Evolutionary conservation across 192 early-diverging fungal genomes (phyloP).

Genomic region (Diversispora eburnea): DNA sequence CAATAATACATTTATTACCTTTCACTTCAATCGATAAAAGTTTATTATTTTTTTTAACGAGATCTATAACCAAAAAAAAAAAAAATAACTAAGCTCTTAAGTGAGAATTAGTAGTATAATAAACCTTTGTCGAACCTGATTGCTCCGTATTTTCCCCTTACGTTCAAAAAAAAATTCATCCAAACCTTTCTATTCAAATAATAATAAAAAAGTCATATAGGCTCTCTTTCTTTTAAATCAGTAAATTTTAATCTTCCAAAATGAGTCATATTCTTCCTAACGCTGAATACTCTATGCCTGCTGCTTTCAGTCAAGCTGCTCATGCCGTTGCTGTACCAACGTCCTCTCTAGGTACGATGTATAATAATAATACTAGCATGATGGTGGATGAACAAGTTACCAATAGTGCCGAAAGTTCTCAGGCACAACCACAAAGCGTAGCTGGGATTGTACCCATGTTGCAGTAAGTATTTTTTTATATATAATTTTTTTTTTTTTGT

Average conservation of each 20-base stretch:
- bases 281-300: background rate
- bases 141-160: background rate
- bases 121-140: background rate
- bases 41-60: too few relatives aligned
- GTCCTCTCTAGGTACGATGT: background rate
- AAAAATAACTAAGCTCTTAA: constrained; percentile 12
- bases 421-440: constrained; percentile 41
- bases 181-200: too few relatives aligned
- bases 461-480: constrained; percentile 49
- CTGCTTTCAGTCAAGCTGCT: background rate
- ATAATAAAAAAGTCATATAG: background rate
- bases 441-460: constrained; percentile 59
- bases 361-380: background rate
- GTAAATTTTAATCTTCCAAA: background rate
- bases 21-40: background rate
- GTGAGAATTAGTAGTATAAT: constrained; percentile 18
- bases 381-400: constrained; percentile 5
- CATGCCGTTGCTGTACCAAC: constrained; percentile 16
- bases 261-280: background rate
- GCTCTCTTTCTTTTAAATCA: background rate
- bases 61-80: too few relatives aligned
- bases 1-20: background rate
- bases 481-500: constrained; percentile 3
- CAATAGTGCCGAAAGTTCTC: background rate
- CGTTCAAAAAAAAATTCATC: background rate